Evolutionary conservation across 192 early-diverging fungal species (phyloP).

Genomic region (Helicostylum pulchrum): DNA sequence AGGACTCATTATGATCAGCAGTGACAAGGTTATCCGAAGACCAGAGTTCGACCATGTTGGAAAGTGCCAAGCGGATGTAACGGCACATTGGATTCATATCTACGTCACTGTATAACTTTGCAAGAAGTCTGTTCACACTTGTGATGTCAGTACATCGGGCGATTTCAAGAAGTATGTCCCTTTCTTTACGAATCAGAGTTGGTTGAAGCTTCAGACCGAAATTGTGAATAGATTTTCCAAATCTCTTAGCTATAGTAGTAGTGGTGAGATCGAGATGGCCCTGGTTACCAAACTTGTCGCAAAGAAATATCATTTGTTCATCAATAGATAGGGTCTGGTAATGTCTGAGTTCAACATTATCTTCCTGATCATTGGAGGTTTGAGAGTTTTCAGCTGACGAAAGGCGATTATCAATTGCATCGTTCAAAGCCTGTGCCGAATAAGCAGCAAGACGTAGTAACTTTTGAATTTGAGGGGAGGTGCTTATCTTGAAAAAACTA

Average conservation of each 20-base stretch:
- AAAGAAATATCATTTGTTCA: slow-evolving; percentile 2
- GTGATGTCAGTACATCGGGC: neutral
- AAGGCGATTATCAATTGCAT: neutral
- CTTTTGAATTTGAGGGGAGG: slow-evolving; percentile 1
- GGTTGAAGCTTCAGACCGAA: slow-evolving; percentile 1
- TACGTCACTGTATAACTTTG: neutral
- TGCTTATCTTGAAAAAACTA: slow-evolving; percentile 1
- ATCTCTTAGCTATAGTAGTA: slow-evolving; percentile 1
- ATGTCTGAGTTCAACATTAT: neutral
- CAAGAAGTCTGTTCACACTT: neutral
- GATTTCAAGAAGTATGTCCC: slow-evolving; percentile 9
- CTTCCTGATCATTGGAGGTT: neutral
- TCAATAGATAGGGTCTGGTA: neutral
- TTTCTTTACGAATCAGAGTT: neutral
- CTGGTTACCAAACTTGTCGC: neutral
- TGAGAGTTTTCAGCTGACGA: slow-evolving; percentile 1
- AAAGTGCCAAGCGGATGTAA: neutral
- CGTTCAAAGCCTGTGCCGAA: neutral
- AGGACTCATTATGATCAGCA: slow-evolving; percentile 4
- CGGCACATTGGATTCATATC: neutral
- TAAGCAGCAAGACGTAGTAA: neutral
- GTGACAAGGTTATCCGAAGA: neutral
- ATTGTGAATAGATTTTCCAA: neutral
- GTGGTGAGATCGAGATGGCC: slow-evolving; percentile 1
- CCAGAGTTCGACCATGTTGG: neutral